Conservation (phyloP, 192 early-diverging fungal species). For the Ramicandelaber brevisporus region DNA sequence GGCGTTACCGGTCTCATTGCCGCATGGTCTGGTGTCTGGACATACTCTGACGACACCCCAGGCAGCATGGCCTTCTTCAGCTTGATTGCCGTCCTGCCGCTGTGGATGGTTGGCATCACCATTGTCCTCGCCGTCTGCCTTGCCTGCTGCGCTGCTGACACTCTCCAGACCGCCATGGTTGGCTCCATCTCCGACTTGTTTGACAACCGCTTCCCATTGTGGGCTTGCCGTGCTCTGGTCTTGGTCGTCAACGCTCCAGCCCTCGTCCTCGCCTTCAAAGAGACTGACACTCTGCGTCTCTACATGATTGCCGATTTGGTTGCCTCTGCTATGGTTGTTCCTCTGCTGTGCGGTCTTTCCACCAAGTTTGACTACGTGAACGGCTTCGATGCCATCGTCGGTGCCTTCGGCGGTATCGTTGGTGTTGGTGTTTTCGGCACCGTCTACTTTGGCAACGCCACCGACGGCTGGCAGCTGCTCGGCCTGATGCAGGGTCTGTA, state of each 20-base stretch:
- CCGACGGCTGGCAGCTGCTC: conserved; percentile 19
- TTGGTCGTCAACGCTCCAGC: conserved; percentile 20
- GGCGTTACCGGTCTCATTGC: conserved; percentile 35
- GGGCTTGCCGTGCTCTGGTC: conserved; percentile 13
- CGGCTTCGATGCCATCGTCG: conserved; percentile 18
- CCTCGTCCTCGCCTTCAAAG: conserved; percentile 23
- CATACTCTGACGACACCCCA: conserved; percentile 11
- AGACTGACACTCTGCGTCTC: conserved; percentile 27
- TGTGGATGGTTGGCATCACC: conserved; percentile 30
- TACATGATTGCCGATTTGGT: conserved; percentile 34
- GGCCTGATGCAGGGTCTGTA: conserved; percentile 19
- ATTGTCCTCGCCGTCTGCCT: conserved; percentile 30
- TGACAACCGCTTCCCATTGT: conserved; percentile 14
- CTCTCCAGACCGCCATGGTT: conserved; percentile 39
- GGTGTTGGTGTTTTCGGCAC: conserved; percentile 21
- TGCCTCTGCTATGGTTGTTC: conserved; percentile 24
- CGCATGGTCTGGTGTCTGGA: conserved; percentile 33
- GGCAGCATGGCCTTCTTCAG: conserved; percentile 40
- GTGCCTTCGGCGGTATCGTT: conserved; percentile 22
- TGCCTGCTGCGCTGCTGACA: conserved; percentile 37
- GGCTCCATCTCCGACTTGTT: conserved; percentile 29
- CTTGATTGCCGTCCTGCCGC: conserved; percentile 22
- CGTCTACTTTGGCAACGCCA: conserved; percentile 15
- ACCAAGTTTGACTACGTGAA: conserved; percentile 18
- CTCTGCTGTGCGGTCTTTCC: conserved; percentile 23